These are phyloP conservation scores for Skeletonema costatum DNA, from an alignment of 108 stramenopile species.

Conservation along the genomic window DNA sequence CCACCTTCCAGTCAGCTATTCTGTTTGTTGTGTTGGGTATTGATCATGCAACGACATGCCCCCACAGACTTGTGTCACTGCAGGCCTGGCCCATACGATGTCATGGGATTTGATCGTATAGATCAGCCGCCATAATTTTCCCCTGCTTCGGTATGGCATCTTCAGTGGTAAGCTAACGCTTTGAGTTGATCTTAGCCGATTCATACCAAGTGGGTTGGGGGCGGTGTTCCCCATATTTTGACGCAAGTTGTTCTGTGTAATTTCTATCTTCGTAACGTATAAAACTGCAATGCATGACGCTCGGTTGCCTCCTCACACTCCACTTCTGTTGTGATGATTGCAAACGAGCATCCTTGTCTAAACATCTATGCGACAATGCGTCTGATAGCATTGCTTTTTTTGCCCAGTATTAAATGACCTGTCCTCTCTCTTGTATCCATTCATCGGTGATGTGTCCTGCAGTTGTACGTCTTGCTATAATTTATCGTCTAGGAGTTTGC, in stretches of 20 bases:
- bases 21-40: conserved; percentile 9
- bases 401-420: conserved; percentile 24
- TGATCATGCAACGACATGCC: conserved; percentile 41
- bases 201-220: conserved; percentile 47
- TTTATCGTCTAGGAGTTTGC: neutral
- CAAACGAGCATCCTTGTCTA: conserved; percentile 30
- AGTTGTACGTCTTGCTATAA: conserved; percentile 4
- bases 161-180: neutral
- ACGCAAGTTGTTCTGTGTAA: conserved; percentile 21
- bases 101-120: conserved; percentile 60
- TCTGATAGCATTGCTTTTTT: conserved; percentile 36
- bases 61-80: conserved; percentile 54
- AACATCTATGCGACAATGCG: conserved; percentile 22
- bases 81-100: conserved; percentile 47
- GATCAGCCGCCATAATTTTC: conserved; percentile 39
- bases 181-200: conserved; percentile 36
- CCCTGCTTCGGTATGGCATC: neutral
- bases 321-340: conserved; percentile 5
- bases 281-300: conserved; percentile 43
- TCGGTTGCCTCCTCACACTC: too few species aligned
- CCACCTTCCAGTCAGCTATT: too few species aligned
- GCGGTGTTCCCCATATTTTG: conserved; percentile 11
- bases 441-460: neutral
- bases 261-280: conserved; percentile 18
- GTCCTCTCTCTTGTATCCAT: neutral